Base-by-base conservation (phyloP, 2,329 filamentous ascomycete genomes). In the Colletotrichum plurivorum region DNA sequence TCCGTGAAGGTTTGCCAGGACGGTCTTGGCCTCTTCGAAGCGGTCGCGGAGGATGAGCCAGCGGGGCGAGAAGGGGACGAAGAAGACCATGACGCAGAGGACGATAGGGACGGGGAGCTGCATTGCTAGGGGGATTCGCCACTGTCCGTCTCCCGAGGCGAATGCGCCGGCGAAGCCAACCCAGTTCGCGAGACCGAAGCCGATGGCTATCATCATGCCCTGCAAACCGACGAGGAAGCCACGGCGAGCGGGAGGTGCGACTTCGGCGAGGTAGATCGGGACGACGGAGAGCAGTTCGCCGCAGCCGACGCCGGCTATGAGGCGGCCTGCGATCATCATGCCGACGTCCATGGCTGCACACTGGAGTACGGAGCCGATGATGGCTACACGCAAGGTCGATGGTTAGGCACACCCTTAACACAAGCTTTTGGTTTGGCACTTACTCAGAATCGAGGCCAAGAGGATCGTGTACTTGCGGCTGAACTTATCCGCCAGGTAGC, bases 131-230 rank as follows among this genome's bases (percentile, higher is more conserved):
- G 74, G 66, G 36, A 77, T 71, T 1, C 74, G 64, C 75, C 75
- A 81, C 49, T 78, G 76, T 1, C 69, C 62, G 53, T 78, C 71
- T 1, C 76, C 76, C 4, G 63, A 20, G 0, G 76, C 76, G 67
- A 76, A 81, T 0, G 75, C 74, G 16, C 80, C 76, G 6, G 75
- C 78, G 65, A 79, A 82, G 53, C 76, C 78, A 51, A 79, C 77
- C 72, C 74, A 78, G 51, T 78, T 78, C 0, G 77, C 73, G 2
- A 77, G 51, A 22, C 78, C 74, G 22, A 78, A 78, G 2, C 75
- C 75, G n/a, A 73, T 69, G 1, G 75, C 70, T 27, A 73, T 72
- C 60, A 73, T 71, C 67, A 76, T 71, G 15, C 73, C 75, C 18
- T 72, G 64, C 1, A 76, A 57, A 1, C 73, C 75, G 6, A 75